phyloP scores from a whole-genome alignment of 148 eudicot genomes.

The Linanthus parryae region DNA sequence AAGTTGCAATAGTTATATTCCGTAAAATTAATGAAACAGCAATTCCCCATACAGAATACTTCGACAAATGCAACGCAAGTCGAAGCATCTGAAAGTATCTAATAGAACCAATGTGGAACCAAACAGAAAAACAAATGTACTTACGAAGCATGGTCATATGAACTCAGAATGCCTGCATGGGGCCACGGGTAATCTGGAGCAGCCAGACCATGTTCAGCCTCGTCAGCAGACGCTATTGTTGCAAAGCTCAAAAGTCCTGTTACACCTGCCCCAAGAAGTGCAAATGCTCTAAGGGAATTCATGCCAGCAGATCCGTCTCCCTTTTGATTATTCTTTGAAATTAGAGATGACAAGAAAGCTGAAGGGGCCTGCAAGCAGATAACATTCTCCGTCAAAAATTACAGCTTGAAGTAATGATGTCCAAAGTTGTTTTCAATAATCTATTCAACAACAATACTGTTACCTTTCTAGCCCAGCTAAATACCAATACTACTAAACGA shows the following conservation, averaged over 20 bases:
- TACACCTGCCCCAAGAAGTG: conserved; percentile 82
- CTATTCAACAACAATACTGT: too few relatives aligned
- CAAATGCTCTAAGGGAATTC: conserved; percentile 55
- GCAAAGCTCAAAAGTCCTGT: conserved; percentile 75
- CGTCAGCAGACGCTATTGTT: conserved; percentile 77
- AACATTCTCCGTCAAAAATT: background rate
- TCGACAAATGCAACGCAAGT: too few relatives aligned
- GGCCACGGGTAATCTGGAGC: conserved; percentile 89
- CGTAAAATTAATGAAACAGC: too few relatives aligned
- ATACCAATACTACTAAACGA: too few relatives aligned
- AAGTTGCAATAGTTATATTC: too few relatives aligned
- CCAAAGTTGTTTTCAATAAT: too few relatives aligned
- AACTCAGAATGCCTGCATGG: conserved; percentile 84
- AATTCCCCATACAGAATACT: too few relatives aligned
- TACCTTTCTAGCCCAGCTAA: too few relatives aligned
- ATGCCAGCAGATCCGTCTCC: conserved; percentile 46
- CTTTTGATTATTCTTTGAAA: conserved; percentile 57
- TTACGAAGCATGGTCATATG: conserved; percentile 97
- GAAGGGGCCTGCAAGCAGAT: conserved; percentile 50
- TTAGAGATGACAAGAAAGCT: conserved; percentile 47
- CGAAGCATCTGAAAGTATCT: too few relatives aligned
- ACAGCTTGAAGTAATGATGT: background rate
- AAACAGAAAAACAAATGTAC: conserved; percentile 17
- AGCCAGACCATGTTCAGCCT: conserved; percentile 88
- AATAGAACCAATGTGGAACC: background rate